These are phyloP conservation scores for Angomonas deanei DNA, from an alignment of 208 protist species.

Conservation along the genomic window DNA sequence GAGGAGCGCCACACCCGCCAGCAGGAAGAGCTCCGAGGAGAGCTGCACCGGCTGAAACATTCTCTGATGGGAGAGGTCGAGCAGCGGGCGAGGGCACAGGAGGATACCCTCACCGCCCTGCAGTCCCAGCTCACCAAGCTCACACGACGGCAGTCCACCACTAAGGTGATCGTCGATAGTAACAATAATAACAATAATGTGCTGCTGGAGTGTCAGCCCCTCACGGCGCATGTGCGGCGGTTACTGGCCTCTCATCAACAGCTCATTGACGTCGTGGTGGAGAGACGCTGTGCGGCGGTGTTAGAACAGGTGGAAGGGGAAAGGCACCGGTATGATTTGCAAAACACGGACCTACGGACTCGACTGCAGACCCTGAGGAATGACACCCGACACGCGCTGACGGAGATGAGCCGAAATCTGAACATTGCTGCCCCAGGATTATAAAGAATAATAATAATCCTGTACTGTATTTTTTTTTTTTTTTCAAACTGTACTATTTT, in stretches of 20 bases:
- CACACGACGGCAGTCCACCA: neutral
- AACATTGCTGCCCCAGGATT: slow-evolving; percentile 59
- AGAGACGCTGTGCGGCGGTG: slow-evolving; percentile 53
- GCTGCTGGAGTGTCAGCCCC: slow-evolving; percentile 20
- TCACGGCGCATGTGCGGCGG: slow-evolving; percentile 54
- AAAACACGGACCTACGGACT: slow-evolving; percentile 47
- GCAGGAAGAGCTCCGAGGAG: slow-evolving; percentile 1
- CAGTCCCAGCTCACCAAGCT: neutral
- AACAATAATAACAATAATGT: neutral
- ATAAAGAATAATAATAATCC: neutral
- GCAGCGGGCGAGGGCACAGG: neutral
- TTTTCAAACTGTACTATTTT: too few relatives aligned
- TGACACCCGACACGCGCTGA: slow-evolving; percentile 63
- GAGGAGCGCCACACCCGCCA: slow-evolving; percentile 7
- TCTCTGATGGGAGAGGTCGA: slow-evolving; percentile 20
- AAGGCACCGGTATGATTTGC: slow-evolving; percentile 41
- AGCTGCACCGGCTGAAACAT: slow-evolving; percentile 14
- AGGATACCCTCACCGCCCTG: neutral
- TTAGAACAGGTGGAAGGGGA: slow-evolving; percentile 25
- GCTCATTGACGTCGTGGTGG: slow-evolving; percentile 55
- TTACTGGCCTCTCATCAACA: slow-evolving; percentile 67
- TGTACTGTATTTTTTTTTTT: slow-evolving; percentile 7
- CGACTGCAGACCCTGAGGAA: slow-evolving; percentile 40
- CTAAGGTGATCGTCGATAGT: too few relatives aligned
- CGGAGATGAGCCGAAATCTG: slow-evolving; percentile 53